These are phyloP conservation scores for Chaetomiaceae sp. DNA, from an alignment of 2,329 filamentous ascomycete genomes.

Conservation along the genomic window DNA sequence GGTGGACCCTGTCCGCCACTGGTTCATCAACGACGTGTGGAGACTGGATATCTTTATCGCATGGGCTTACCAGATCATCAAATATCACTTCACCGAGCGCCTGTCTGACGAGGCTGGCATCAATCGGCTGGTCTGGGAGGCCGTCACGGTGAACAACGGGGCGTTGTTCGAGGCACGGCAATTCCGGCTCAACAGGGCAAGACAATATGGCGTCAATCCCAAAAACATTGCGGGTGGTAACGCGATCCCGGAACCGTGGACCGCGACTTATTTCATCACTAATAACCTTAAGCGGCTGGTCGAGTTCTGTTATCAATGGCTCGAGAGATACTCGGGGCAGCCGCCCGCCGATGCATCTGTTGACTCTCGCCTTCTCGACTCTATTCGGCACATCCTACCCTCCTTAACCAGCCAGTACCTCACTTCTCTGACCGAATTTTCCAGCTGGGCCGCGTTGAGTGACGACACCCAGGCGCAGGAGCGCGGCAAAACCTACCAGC, in stretches of 20 bases:
- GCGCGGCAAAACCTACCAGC: slow-evolving; percentile 43
- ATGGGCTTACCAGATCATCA: slow-evolving; percentile 74
- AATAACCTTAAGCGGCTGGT: slow-evolving; percentile 59
- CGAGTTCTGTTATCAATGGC: slow-evolving; percentile 54
- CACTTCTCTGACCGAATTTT: slow-evolving; percentile 49
- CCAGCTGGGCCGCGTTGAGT: slow-evolving; percentile 46
- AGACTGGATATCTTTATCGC: slow-evolving; percentile 70
- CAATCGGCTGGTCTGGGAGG: slow-evolving; percentile 61
- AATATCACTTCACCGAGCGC: slow-evolving; percentile 62
- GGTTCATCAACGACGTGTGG: slow-evolving; percentile 74
- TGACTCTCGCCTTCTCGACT: slow-evolving; percentile 40
- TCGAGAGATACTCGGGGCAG: slow-evolving; percentile 42
- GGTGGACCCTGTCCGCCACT: slow-evolving; percentile 75
- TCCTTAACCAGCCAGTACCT: slow-evolving; percentile 53
- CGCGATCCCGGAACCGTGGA: slow-evolving; percentile 79
- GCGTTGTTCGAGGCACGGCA: slow-evolving; percentile 63
- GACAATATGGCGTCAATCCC: slow-evolving; percentile 66
- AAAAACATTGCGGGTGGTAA: slow-evolving; percentile 62
- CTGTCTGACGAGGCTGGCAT: slow-evolving; percentile 51
- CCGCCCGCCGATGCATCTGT: slow-evolving; percentile 25
- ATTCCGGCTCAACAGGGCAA: slow-evolving; percentile 68
- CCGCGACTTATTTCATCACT: slow-evolving; percentile 60
- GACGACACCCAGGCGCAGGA: slow-evolving; percentile 41
- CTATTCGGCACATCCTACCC: slow-evolving; percentile 47
- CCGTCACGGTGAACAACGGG: slow-evolving; percentile 60